Percentiles rank a stretch among this genome's conserved stretches.
Evolutionary conservation across 1,284 basidiomycete species (phyloP).

Genomic region (Ustilago sp.): DNA sequence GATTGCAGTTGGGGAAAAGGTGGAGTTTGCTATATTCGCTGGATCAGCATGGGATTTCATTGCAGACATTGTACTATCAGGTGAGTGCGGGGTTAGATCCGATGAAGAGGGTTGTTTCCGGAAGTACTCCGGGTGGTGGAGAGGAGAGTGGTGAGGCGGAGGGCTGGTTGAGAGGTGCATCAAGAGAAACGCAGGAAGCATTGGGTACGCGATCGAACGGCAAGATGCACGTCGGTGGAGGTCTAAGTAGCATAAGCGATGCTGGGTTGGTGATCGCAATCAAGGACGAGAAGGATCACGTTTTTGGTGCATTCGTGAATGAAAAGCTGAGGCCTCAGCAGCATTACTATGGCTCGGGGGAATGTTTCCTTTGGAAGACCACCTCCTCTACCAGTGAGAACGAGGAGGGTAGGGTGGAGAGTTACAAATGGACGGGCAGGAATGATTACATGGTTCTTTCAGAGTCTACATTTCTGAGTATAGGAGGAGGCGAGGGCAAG

Average conservation of each 20-base stretch:
- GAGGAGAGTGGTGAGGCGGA: slow-evolving; percentile 29
- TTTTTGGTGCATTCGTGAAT: slow-evolving; percentile 68
- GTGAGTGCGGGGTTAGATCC: slow-evolving; percentile 52
- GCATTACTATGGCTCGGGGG: slow-evolving; percentile 66
- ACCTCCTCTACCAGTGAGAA: slow-evolving; percentile 20
- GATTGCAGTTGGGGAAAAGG: slow-evolving; percentile 80
- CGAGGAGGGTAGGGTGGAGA: slow-evolving; percentile 69
- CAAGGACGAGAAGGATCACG: slow-evolving; percentile 59
- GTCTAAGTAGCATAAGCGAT: slow-evolving; percentile 47
- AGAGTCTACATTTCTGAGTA: slow-evolving; percentile 73
- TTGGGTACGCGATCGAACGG: slow-evolving; percentile 24
- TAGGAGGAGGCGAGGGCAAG: slow-evolving; percentile 65
- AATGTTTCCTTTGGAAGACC: slow-evolving; percentile 70
- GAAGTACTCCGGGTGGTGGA: not conserved
- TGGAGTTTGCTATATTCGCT: slow-evolving; percentile 92
- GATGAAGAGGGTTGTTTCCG: slow-evolving; percentile 14
- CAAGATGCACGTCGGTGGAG: slow-evolving; percentile 47
- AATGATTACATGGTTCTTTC: slow-evolving; percentile 90
- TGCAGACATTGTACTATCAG: slow-evolving; percentile 78
- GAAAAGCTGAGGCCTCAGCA: slow-evolving; percentile 58
- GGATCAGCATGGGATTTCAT: slow-evolving; percentile 93
- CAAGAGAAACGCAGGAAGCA: slow-evolving; percentile 48
- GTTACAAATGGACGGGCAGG: slow-evolving; percentile 87
- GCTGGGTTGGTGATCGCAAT: slow-evolving; percentile 64
- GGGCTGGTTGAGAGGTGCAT: slow-evolving; percentile 61